phyloP scores from a whole-genome alignment of 352 stramenopile genomes.

The Pythium phragmitis region DNA sequence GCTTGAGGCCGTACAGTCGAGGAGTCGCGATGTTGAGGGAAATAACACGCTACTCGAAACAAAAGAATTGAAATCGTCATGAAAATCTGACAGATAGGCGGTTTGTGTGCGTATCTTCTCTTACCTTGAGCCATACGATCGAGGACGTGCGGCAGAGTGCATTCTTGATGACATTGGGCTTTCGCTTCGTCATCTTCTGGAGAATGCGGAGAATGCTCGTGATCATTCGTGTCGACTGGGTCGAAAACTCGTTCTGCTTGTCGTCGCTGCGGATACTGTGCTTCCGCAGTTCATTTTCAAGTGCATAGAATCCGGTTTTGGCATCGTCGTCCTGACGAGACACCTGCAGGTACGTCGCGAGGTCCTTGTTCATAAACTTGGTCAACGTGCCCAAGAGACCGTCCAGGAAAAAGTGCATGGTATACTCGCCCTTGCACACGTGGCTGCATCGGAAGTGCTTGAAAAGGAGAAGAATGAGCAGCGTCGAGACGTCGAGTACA shows the following conservation, averaged over 20 bases:
- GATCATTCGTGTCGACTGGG: constrained; percentile 68
- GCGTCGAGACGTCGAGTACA: constrained; percentile 67
- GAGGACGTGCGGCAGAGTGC: constrained; percentile 67
- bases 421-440: constrained; percentile 74
- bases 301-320: constrained; percentile 52
- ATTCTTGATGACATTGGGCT: constrained; percentile 84
- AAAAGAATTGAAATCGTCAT: constrained; percentile 5
- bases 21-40: constrained; percentile 62
- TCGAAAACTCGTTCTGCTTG: constrained; percentile 66
- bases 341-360: constrained; percentile 76
- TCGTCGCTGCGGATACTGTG: constrained; percentile 59
- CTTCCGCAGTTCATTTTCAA: constrained; percentile 65
- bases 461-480: constrained; percentile 66
- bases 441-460: constrained; percentile 80
- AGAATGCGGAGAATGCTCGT: constrained; percentile 76
- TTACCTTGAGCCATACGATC: constrained; percentile 59
- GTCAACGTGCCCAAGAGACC: constrained; percentile 68
- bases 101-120: constrained; percentile 39
- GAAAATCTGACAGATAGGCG: background rate
- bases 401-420: constrained; percentile 81
- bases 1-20: constrained; percentile 75
- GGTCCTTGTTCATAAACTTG: constrained; percentile 89
- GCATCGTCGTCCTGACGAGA: constrained; percentile 55
- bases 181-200: constrained; percentile 84
- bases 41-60: constrained; percentile 51